Percentiles rank a stretch among this genome's conserved stretches.
Evolutionary conservation across 306 rosid species (phyloP).

Genomic region (Malus domestica): ASM211411v1 NC_041789.1:27448001-27448500

Average conservation of each 20-base stretch:
- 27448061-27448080: slow-evolving; percentile 28
- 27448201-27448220: slow-evolving; percentile 39
- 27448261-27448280: slow-evolving; percentile 63
- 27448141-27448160: slow-evolving; percentile 27
- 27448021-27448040: slow-evolving; percentile 28
- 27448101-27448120: slow-evolving; percentile 40
- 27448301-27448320: slow-evolving; percentile 58
- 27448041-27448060: slow-evolving; percentile 37
- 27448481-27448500: slow-evolving; percentile 44
- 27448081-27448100: slow-evolving; percentile 44
- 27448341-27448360: slow-evolving; percentile 46
- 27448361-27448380: slow-evolving; percentile 47
- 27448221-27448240: slow-evolving; percentile 36
- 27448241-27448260: slow-evolving; percentile 62
- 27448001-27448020: slow-evolving; percentile 44
- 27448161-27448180: slow-evolving; percentile 25
- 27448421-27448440: slow-evolving; percentile 45
- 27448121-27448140: slow-evolving; percentile 33
- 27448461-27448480: slow-evolving; percentile 60
- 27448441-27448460: slow-evolving; percentile 57
- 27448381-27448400: slow-evolving; percentile 65
- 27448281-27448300: slow-evolving; percentile 45
- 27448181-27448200: slow-evolving; percentile 23
- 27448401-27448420: slow-evolving; percentile 46
- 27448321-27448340: slow-evolving; percentile 61